These are phyloP conservation scores for Rhododendron ovatum DNA, from an alignment of 148 eudicot species.

Conservation along the genomic window DNA sequence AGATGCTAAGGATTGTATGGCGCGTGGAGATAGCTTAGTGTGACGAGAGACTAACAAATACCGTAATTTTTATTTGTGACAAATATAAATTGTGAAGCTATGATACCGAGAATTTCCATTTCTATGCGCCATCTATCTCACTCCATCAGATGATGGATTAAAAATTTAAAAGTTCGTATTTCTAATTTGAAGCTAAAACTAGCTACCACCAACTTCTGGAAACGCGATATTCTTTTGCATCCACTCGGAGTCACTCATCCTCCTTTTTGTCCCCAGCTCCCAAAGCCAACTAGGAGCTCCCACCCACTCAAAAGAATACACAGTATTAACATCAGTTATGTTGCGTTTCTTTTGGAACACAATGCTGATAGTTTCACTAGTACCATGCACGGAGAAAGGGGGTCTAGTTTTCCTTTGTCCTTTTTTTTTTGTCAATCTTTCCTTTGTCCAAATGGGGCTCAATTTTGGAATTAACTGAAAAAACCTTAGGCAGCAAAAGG, in stretches of 20 bases:
- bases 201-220: not conserved
- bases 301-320: not conserved
- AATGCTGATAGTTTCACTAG: not conserved
- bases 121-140: not conserved
- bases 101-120: not conserved
- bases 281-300: not conserved
- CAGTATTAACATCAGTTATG: not conserved
- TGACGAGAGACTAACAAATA: not conserved
- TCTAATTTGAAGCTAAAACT: not conserved
- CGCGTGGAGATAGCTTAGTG: not conserved
- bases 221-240: not conserved
- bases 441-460: not conserved
- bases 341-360: not conserved
- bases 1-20: not conserved
- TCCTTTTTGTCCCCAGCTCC: not conserved
- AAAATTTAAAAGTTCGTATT: not conserved
- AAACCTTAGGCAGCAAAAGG: not conserved
- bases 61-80: not conserved
- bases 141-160: not conserved
- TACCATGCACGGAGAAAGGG: not conserved
- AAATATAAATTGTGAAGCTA: not conserved
- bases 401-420: not conserved
- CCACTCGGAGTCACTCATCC: not conserved
- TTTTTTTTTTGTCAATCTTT: no score
- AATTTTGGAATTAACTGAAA: not conserved